phyloP scores from a whole-genome alignment of 208 protist genomes.

The Crithidia sp. region DNA sequence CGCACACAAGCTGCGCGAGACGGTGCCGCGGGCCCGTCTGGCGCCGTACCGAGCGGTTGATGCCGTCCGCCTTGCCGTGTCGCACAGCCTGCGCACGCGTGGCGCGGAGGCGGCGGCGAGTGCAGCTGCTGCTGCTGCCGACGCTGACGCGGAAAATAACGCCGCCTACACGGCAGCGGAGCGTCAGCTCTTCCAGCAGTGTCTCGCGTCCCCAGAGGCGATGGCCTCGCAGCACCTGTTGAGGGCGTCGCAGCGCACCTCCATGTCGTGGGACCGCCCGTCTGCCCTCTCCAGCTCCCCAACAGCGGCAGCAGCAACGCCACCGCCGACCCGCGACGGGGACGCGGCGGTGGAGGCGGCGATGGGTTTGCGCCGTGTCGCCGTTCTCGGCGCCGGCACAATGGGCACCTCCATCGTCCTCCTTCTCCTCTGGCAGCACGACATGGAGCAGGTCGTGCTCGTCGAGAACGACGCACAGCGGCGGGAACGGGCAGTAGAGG shows the following conservation, averaged over 20 bases:
- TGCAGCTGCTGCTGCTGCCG: neutral
- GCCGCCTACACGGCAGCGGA: conserved; percentile 44
- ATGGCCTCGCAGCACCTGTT: conserved; percentile 81
- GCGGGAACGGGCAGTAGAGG: conserved; percentile 21
- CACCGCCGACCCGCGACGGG: neutral
- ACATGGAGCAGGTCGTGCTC: conserved; percentile 67
- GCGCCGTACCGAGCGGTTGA: conserved; percentile 53
- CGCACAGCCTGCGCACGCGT: conserved; percentile 2
- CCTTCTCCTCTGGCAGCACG: conserved; percentile 49
- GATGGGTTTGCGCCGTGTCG: conserved; percentile 38
- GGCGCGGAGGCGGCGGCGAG: no score
- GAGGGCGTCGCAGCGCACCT: conserved; percentile 49
- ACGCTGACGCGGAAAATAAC: neutral
- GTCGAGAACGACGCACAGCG: conserved; percentile 67
- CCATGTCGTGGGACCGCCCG: conserved; percentile 21
- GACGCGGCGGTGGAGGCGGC: neutral
- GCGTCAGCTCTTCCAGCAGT: conserved; percentile 47
- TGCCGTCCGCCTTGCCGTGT: conserved; percentile 44
- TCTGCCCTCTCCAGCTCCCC: conserved; percentile 1
- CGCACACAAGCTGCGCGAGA: conserved; percentile 48
- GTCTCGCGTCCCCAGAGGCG: conserved; percentile 42
- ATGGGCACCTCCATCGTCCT: conserved; percentile 84
- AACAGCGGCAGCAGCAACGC: neutral
- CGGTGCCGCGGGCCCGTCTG: conserved; percentile 41
- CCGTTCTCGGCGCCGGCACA: conserved; percentile 83